These are phyloP conservation scores for Candida mesenterica DNA, from an alignment of 1,139 yeast species.

Conservation along the genomic window DNA sequence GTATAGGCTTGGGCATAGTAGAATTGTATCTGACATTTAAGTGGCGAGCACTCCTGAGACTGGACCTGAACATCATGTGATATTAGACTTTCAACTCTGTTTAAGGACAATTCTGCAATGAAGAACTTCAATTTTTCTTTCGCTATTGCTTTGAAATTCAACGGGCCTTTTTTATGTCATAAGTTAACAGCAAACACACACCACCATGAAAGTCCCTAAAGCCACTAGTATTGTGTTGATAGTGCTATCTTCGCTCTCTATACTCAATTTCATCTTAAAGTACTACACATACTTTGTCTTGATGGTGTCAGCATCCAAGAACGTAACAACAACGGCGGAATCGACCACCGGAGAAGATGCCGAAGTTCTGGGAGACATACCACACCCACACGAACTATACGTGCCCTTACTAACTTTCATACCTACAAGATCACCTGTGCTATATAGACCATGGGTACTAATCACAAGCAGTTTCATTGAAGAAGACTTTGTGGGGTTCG, in stretches of 20 bases:
- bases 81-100: too few species aligned
- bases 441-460: constrained; percentile 40
- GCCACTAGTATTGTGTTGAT: constrained; percentile 36
- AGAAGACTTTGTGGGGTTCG: constrained; percentile 31
- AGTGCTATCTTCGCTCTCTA: constrained; percentile 25
- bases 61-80: neutral
- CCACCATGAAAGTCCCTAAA: constrained; percentile 35
- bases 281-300: constrained; percentile 22
- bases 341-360: constrained; percentile 15
- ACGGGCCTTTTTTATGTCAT: too few species aligned
- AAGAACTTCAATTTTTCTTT: too few species aligned
- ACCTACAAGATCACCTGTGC: constrained; percentile 37
- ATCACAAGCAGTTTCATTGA: constrained; percentile 36
- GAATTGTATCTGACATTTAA: constrained; percentile 3
- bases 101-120: too few species aligned
- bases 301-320: constrained; percentile 32
- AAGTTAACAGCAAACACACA: neutral
- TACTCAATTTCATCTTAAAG: constrained; percentile 20
- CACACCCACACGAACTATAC: constrained; percentile 42
- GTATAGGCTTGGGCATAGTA: constrained; percentile 5
- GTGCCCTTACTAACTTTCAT: constrained; percentile 42
- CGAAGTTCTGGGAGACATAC: constrained; percentile 15
- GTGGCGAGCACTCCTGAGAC: neutral
- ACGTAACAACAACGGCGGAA: constrained; percentile 22
- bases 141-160: too few species aligned